A percentile compares a stretch with the other conserved stretches of the same genome.
These are phyloP conservation scores for Solanum hybrid DNA, from an alignment of 305 asterid genomes.

Conservation along the genomic window DNA sequence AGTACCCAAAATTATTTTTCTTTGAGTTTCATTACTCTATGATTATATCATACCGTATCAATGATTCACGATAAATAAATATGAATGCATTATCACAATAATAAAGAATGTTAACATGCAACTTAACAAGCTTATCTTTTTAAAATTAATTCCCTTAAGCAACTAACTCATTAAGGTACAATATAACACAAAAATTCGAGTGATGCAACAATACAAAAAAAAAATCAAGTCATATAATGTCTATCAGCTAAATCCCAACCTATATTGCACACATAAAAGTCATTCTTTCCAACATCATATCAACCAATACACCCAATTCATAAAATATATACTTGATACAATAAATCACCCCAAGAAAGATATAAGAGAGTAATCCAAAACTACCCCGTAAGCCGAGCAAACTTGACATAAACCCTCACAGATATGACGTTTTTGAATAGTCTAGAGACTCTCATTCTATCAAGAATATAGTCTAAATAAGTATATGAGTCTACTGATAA, in stretches of 20 bases:
- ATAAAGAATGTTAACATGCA: too few species aligned
- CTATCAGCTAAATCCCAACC: neutral
- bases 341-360: neutral
- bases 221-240: neutral
- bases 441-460: neutral
- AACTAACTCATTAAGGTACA: too few species aligned
- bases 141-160: too few species aligned
- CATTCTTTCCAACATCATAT: neutral
- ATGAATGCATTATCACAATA: neutral
- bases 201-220: too few species aligned
- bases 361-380: neutral
- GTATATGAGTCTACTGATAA: neutral
- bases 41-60: too few species aligned
- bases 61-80: too few species aligned
- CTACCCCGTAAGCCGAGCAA: neutral
- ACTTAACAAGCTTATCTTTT: too few species aligned
- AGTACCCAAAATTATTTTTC: too few species aligned
- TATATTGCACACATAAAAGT: neutral
- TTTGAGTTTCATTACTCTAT: too few species aligned
- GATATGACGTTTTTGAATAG: neutral
- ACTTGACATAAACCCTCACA: neutral
- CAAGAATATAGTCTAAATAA: neutral
- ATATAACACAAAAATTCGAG: too few species aligned
- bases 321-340: neutral
- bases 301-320: neutral